Conservation (phyloP, 1,284 basidiomycete genomes). For the Ustilago nuda region DNA sequence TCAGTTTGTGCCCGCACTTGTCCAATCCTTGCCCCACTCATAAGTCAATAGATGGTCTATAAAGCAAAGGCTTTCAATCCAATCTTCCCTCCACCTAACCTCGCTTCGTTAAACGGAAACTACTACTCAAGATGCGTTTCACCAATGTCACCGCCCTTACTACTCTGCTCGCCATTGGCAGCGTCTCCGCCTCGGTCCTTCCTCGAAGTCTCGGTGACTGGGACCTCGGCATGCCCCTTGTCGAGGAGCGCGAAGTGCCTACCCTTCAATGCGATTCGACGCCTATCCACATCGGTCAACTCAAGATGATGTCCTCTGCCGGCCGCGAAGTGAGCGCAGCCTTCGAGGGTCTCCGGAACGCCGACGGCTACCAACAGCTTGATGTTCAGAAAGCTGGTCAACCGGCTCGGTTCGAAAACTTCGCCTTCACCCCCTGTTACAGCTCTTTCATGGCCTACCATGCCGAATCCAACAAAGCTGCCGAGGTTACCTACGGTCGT, state of each 20-base stretch:
- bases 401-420: conserved; percentile 36
- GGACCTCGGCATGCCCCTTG: conserved; percentile 43
- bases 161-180: conserved; percentile 35
- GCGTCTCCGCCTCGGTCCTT: conserved; percentile 41
- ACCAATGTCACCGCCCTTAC: conserved; percentile 25
- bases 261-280: conserved; percentile 28
- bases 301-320: conserved; percentile 33
- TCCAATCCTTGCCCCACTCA: neutral
- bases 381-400: conserved; percentile 40
- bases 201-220: conserved; percentile 37
- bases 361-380: conserved; percentile 42
- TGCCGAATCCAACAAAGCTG: conserved; percentile 43
- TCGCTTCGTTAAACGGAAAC: neutral
- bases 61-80: neutral
- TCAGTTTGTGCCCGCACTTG: neutral
- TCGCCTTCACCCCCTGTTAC: conserved; percentile 45
- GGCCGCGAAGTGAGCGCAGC: conserved; percentile 37
- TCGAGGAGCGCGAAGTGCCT: conserved; percentile 41
- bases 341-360: conserved; percentile 47
- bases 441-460: conserved; percentile 44
- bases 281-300: conserved; percentile 35
- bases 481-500: conserved; percentile 44
- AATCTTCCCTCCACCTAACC: neutral
- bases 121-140: conserved; percentile 37
- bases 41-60: neutral